Base-by-base conservation (phyloP, 768 basidiomycete genomes). In the Boletales sp. region DNA sequence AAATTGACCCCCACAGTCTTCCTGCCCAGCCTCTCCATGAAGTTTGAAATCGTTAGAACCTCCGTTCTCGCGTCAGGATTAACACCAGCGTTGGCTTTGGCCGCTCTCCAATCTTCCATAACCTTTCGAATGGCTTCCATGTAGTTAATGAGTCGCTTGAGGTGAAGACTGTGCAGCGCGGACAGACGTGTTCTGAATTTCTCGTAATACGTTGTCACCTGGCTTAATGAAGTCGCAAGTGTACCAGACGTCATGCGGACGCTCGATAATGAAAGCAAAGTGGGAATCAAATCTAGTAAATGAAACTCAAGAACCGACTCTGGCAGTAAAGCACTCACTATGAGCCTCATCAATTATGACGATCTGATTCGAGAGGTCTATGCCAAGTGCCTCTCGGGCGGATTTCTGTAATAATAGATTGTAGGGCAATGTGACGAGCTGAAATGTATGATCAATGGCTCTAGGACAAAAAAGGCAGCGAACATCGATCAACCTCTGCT, bases 301-400 rank as follows among this genome's bases (percentile, higher is more conserved):
- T 59, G 39, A 40, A 13, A 15, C 11, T n/a, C 38, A 38, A 31
- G 50, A 38, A 42, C 45, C 8, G 21, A 40, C 14, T 15, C 27
- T n/a, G 41, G 37, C 40, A 48, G 46, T 34, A 4, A 61, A 29
- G 10, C 17, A 72, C 90, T 50, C 59, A 94, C 92, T 97, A 68
- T 99, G 95, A 0, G 95, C 95, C 72, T 99, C 95, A 61, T 99
- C 95, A 47, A 99, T 83, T 19, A 98, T 77, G 29, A 99, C 81
- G 15, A 97, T 75, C 59, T 97, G 92, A 59, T 85, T 80, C 11
- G 78, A 86, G 40, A 97, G 72, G 61, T 90, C 81, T 50, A 99
- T 94, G 2, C 88, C 88, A 0, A 97, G 75, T 0, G 92, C 84
- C 60, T 97, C 91, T 43, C 95, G 75, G 2, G 94, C 90, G 1